These are phyloP conservation scores for Zygoascus tannicola DNA, from an alignment of 805 yeast genomes.

Conservation along the genomic window DNA sequence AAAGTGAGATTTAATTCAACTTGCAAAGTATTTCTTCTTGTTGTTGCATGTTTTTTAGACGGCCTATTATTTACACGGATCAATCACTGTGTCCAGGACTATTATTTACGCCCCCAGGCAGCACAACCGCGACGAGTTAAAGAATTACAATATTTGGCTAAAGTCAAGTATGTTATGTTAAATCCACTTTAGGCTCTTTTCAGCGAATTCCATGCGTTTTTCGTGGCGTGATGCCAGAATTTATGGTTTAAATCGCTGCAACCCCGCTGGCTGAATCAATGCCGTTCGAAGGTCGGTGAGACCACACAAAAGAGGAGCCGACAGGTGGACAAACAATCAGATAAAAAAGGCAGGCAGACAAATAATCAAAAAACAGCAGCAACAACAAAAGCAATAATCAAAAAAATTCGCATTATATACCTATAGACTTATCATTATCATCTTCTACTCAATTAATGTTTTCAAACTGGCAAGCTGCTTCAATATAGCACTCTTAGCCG, in stretches of 20 bases:
- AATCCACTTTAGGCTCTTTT: background rate
- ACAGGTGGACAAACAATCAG: no score
- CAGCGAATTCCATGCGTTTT: background rate
- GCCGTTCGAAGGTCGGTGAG: no score
- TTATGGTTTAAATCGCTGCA: no score
- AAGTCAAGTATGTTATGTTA: background rate
- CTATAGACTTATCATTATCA: background rate
- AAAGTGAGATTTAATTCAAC: no score
- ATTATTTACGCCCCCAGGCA: background rate
- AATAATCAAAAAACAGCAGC: no score
- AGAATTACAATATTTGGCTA: background rate
- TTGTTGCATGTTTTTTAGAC: no score
- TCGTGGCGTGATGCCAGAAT: no score
- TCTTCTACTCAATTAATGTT: no score
- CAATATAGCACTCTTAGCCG: conserved; percentile 83
- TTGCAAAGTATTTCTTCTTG: no score
- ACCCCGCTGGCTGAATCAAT: no score
- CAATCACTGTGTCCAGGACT: background rate
- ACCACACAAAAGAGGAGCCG: no score
- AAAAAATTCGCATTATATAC: background rate
- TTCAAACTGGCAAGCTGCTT: conserved; percentile 60
- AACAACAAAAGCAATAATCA: background rate
- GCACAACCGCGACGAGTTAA: background rate
- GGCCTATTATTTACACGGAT: conserved; percentile 1
- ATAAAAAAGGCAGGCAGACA: background rate